These are phyloP conservation scores for Escovopsis sp. DNA, from an alignment of 2,329 filamentous ascomycete species.

Conservation along the genomic window DNA sequence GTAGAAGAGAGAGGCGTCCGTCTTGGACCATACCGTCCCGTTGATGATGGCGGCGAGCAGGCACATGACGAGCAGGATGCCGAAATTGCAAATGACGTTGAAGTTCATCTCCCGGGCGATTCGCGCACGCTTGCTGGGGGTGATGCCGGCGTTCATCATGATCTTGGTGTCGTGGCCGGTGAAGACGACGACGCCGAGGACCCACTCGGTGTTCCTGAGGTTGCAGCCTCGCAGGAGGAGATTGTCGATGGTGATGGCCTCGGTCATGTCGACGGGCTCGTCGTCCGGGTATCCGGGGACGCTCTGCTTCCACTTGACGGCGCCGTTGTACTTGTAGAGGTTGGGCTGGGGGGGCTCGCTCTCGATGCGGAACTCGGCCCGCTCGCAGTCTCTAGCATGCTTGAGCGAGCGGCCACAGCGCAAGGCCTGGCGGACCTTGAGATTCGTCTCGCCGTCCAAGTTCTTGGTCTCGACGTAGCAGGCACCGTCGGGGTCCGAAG, in stretches of 20 bases:
- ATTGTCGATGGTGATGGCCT: slow-evolving; percentile 92
- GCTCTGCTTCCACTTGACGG: slow-evolving; percentile 71
- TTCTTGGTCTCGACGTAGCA: slow-evolving; percentile 99
- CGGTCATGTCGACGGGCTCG: slow-evolving; percentile 63
- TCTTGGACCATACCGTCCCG: slow-evolving; percentile 65
- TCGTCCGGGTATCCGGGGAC: slow-evolving; percentile 48
- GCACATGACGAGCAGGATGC: slow-evolving; percentile 81
- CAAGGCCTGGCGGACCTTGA: slow-evolving; percentile 86
- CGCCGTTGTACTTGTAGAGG: slow-evolving; percentile 86
- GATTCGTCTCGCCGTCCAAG: slow-evolving; percentile 90
- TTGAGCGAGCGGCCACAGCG: slow-evolving; percentile 70
- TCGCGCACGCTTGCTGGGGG: slow-evolving; percentile 81
- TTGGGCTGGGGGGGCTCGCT: slow-evolving; percentile 88
- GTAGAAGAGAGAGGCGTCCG: slow-evolving; percentile 57
- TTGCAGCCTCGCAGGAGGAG: slow-evolving; percentile 85
- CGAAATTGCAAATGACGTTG: slow-evolving; percentile 94
- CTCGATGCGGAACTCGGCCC: slow-evolving; percentile 72
- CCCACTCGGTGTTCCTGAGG: slow-evolving; percentile 90
- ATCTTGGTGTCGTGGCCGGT: slow-evolving; percentile 96
- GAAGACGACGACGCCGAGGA: slow-evolving; percentile 81
- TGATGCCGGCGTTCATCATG: slow-evolving; percentile 96
- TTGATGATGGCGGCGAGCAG: slow-evolving; percentile 72
- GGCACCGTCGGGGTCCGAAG: slow-evolving; percentile 82
- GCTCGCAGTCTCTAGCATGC: slow-evolving; percentile 86
- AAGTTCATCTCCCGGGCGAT: slow-evolving; percentile 91